Conservation (phyloP, 306 rosid species). For the Sphenostylis stenocarpa region DNA sequence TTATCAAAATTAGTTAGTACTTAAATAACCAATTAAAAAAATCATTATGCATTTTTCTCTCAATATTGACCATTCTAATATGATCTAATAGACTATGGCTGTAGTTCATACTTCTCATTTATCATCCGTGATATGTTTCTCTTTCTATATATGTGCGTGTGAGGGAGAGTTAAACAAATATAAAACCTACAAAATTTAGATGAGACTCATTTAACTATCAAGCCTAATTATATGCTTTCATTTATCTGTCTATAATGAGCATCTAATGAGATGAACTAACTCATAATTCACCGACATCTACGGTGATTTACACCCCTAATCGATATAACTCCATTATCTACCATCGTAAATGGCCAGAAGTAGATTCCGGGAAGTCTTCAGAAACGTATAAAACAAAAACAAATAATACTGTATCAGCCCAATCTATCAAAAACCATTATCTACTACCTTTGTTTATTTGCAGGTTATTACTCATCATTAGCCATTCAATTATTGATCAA, state of each 20-base stretch:
- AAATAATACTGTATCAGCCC: neutral
- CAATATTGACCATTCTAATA: neutral
- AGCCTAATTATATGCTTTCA: neutral
- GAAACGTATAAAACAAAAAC: neutral
- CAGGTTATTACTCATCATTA: slow-evolving; percentile 20
- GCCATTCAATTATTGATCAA: slow-evolving; percentile 27
- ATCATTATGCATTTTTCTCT: neutral
- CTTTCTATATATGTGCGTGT: neutral
- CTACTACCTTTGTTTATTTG: slow-evolving; percentile 18
- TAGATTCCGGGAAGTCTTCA: slow-evolving; percentile 1
- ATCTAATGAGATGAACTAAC: neutral
- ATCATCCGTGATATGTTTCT: no score
- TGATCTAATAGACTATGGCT: neutral
- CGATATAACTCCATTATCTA: slow-evolving; percentile 23
- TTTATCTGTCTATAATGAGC: neutral
- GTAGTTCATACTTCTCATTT: no score
- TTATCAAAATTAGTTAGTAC: neutral
- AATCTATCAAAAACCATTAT: slow-evolving; percentile 7
- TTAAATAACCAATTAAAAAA: neutral
- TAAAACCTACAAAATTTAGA: neutral
- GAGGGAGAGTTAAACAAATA: neutral
- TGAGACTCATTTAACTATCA: neutral
- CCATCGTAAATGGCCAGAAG: slow-evolving; percentile 3
- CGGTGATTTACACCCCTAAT: neutral
- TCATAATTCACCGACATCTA: neutral